Evolutionary conservation across 257 asterid species (phyloP), one percentile per base, ranked within the genome.

Genomic region (Solanum chiquidenum): DNA sequence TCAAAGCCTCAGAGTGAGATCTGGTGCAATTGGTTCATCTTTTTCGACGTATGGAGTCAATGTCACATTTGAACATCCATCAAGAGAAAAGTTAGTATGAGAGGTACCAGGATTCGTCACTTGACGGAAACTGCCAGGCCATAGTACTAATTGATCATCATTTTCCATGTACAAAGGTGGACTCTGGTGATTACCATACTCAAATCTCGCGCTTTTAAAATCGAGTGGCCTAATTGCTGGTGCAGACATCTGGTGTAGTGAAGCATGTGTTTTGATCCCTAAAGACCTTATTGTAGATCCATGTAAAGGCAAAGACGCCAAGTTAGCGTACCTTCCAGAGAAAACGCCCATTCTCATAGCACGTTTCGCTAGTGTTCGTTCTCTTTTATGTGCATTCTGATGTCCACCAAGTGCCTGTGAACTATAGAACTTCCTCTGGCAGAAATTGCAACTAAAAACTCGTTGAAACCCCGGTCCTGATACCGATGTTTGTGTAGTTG

Each of bases 121-220:
- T 46, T 88, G 91, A 55, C 91, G 93, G 69, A 94, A 93, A 62
- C 97, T 93, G 3, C 97, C 94, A 13, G 94, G 95, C 97, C 97
- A 94, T 60, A 91, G 38, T 4, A 73, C 82, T 73, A 90, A 76
- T n/a, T 31, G 69, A 49, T 89, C 91, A 76, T 90, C 90, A 46
- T 87, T 89, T 83, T 87, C 93, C 90, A 91, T 60, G 86, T 68
- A 93, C 34, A 93, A 35, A 13, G 94, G 93, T 88, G 88, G 93
- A 86, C 91, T 79, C 35, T 89, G 75, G 83, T 84, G 20, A 68
- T 68, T 88, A 12, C 86, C 90, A 6, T 84, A 91, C 31, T 89
- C 93, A 44, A 94, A 91, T 83, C 91, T 90, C 12, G 92, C 68
- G 29, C 83, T 84, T 88, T 88, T 87, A 11, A 86, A 85, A 86